Evolutionary conservation across 2,329 filamentous ascomycete genomes (phyloP).

Genomic region (Lecanicillium sp.): DNA sequence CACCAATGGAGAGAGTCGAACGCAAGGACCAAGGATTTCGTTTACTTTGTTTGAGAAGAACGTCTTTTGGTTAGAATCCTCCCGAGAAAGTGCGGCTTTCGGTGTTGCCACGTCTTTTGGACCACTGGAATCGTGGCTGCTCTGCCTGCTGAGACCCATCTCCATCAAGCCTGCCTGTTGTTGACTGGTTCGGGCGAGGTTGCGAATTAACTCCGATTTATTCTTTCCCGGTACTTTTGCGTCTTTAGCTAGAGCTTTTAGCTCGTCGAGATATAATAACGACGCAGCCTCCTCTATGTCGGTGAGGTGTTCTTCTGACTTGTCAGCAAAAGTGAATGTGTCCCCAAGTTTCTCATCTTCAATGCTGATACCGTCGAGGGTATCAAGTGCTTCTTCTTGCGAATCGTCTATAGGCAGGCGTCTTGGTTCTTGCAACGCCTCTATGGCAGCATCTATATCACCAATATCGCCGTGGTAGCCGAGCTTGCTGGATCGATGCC

Average conservation of each 20-base stretch:
- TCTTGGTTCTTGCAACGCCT: slow-evolving; percentile 51
- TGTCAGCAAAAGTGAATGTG: slow-evolving; percentile 72
- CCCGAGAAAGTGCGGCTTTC: slow-evolving; percentile 15
- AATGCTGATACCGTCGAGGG: slow-evolving; percentile 23
- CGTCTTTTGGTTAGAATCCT: slow-evolving; percentile 55
- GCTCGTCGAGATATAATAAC: slow-evolving; percentile 76
- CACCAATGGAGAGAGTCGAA: slow-evolving; percentile 65
- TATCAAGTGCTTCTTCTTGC: slow-evolving; percentile 9
- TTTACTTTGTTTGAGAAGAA: slow-evolving; percentile 75
- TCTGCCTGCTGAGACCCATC: slow-evolving; percentile 56
- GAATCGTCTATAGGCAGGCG: slow-evolving; percentile 38
- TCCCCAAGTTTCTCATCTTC: slow-evolving; percentile 40
- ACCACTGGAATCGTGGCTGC: slow-evolving; percentile 46
- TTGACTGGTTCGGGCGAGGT: slow-evolving; percentile 66
- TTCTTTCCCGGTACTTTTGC: slow-evolving; percentile 82
- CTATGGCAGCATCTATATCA: slow-evolving; percentile 60
- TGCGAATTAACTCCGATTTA: slow-evolving; percentile 69
- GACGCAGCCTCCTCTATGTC: slow-evolving; percentile 77
- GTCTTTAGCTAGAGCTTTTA: slow-evolving; percentile 78
- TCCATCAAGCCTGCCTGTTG: slow-evolving; percentile 71
- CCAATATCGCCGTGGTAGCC: slow-evolving; percentile 78
- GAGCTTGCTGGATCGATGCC: slow-evolving; percentile 76
- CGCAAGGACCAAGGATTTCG: slow-evolving; percentile 70
- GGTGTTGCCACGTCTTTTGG: slow-evolving; percentile 35
- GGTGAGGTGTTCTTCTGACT: slow-evolving; percentile 63